Base-by-base conservation (phyloP, 148 eudicot genomes). In the Selenicereus undatus region DNA sequence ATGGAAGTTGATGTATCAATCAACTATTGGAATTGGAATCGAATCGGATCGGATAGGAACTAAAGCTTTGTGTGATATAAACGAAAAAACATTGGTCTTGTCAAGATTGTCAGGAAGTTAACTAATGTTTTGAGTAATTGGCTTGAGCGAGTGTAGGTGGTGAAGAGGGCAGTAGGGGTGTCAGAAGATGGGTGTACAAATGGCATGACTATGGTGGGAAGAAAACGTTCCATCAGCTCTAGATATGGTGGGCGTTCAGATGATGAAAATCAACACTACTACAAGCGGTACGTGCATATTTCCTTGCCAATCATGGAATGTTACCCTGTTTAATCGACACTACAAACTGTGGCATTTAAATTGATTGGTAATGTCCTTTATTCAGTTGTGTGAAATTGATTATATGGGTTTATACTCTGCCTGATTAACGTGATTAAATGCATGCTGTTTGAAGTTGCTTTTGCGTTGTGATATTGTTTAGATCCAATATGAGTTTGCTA, bases 171-270 rank as follows among this genome's bases (percentile, higher is more conserved):
- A 29, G 93, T 89, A 48, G 78, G 83, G n/a, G 85, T 75, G 26
- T 65, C 84, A 58, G 86, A 86, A 81, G 82, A 79, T 72, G 82
- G 85, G 16, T 82, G 78, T 79, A 42, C 84, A 20, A 86, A 85
- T 84, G 79, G 82, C 39, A 65, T 56, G 64, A 80, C 84, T 30
- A 79, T 77, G 18, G 79, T 60, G 39, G 94, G 98, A 80, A 85
- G 87, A 51, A 95, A 93, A 76, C 89, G 93, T 42, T 88, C 96
- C 1, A 71, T 93, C 79, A 86, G 85, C 80, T 93, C 92, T 85
- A 90, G 97, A 83, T 82, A 62, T 7, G 93, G 88, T 82, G 84
- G 81, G 51, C 42, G 50, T 50, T 81, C 76, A 16, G 80, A 75
- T 11, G 81, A 82, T 74, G 51, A 86, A 70, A 58, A 74, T 76